Conservation (phyloP, 257 asterid genomes). For the Scutellaria barbata region DNA sequence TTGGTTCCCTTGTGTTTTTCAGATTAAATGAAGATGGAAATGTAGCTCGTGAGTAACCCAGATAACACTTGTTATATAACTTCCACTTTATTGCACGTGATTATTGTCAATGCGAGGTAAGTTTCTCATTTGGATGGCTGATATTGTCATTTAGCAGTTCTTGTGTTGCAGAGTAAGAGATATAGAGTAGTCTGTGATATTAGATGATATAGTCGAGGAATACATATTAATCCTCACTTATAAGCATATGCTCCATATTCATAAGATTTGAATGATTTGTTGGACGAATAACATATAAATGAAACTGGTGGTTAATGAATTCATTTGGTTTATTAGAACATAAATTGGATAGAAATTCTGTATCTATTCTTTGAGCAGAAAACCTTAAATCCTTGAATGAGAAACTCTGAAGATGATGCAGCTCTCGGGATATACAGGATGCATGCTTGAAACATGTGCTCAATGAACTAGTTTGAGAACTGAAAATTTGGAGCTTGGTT, state of each 20-base stretch:
- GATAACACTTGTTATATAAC: neutral
- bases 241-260: neutral
- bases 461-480: neutral
- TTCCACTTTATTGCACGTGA: neutral
- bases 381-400: neutral
- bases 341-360: neutral
- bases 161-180: neutral
- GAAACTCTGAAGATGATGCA: neutral
- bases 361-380: neutral
- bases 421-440: neutral
- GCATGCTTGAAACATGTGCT: neutral
- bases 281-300: neutral
- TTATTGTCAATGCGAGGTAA: slow-evolving; percentile 4
- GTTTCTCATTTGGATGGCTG: neutral
- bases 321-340: neutral
- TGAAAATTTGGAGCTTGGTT: neutral
- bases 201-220: neutral
- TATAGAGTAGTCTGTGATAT: no score
- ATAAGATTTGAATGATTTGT: neutral
- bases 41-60: neutral
- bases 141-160: neutral
- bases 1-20: neutral
- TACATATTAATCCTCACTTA: neutral
- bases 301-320: neutral
- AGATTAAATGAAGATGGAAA: slow-evolving; percentile 10